Conservation (phyloP, 192 early-diverging fungal species). For the Podila clonocystis region DNA sequence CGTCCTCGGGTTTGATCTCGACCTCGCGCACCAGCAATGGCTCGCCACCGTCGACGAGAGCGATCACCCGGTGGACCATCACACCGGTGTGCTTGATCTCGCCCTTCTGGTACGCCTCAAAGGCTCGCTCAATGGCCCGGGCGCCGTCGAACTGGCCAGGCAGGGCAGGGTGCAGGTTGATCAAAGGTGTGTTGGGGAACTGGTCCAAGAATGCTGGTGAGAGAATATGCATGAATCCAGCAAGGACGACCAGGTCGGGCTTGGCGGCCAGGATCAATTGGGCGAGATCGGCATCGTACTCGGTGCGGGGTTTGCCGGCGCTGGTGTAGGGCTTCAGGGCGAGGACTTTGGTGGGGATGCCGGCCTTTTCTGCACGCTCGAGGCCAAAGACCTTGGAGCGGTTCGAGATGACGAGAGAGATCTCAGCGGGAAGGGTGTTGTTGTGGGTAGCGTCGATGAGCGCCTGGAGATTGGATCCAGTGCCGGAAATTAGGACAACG, state of each 20-base stretch:
- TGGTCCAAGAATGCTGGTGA: slow-evolving; percentile 82
- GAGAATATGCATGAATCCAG: slow-evolving; percentile 99
- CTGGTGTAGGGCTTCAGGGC: slow-evolving; percentile 89
- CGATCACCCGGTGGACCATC: slow-evolving; percentile 96
- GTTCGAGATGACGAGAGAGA: slow-evolving; percentile 93
- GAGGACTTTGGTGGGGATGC: slow-evolving; percentile 85
- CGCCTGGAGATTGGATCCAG: slow-evolving; percentile 96
- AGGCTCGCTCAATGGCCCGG: slow-evolving; percentile 94
- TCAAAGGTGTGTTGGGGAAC: slow-evolving; percentile 76
- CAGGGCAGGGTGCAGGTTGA: slow-evolving; percentile 97
- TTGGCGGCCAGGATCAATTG: slow-evolving; percentile 64
- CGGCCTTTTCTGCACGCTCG: slow-evolving; percentile 80
- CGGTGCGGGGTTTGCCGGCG: slow-evolving; percentile 79
- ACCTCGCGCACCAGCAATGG: slow-evolving; percentile 83
- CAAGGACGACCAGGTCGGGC: slow-evolving; percentile 91
- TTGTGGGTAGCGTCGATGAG: slow-evolving; percentile 82
- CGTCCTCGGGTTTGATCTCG: slow-evolving; percentile 81
- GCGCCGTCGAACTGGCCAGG: slow-evolving; percentile 98
- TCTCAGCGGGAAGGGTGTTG: slow-evolving; percentile 67
- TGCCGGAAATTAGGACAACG: slow-evolving; percentile 95
- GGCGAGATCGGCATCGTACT: slow-evolving; percentile 92
- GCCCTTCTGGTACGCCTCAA: slow-evolving; percentile 84
- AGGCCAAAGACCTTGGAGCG: slow-evolving; percentile 87
- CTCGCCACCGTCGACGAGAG: slow-evolving; percentile 95
- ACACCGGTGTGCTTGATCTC: slow-evolving; percentile 78